phyloP scores from a whole-genome alignment of 768 basidiomycete species.

The Kwoniella europaea region DNA sequence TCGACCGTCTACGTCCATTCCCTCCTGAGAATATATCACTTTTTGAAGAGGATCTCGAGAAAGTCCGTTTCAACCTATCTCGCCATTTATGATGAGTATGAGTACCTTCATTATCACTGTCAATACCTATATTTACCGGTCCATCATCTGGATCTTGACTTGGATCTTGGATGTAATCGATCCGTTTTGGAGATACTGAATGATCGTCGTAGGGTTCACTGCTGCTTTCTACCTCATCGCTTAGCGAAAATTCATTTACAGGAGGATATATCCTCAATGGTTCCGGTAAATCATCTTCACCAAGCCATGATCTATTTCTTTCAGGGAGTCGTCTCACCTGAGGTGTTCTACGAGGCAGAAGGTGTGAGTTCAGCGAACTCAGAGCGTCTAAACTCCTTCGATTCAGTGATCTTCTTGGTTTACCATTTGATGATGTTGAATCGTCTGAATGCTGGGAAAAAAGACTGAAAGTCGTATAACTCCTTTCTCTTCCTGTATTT shows the following conservation, averaged over 20 bases:
- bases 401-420: neutral
- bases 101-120: neutral
- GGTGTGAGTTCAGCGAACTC: neutral
- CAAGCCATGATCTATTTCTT: neutral
- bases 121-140: neutral
- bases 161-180: too few relatives aligned
- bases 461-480: neutral
- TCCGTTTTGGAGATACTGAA: too few relatives aligned
- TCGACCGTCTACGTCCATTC: neutral
- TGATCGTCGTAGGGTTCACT: too few relatives aligned
- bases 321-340: neutral
- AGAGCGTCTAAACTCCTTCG: neutral
- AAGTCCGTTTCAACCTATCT: neutral
- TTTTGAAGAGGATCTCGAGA: neutral
- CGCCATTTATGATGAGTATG: neutral
- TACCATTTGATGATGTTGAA: neutral
- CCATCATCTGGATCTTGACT: too few relatives aligned
- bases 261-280: neutral
- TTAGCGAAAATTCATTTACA: neutral
- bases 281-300: neutral
- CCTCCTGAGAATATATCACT: conserved; percentile 1
- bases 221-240: too few relatives aligned
- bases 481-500: too few relatives aligned
- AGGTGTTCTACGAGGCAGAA: neutral
- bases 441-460: neutral